These are phyloP conservation scores for Kwoniella europaea DNA, from an alignment of 768 basidiomycete species.

Conservation along the genomic window DNA sequence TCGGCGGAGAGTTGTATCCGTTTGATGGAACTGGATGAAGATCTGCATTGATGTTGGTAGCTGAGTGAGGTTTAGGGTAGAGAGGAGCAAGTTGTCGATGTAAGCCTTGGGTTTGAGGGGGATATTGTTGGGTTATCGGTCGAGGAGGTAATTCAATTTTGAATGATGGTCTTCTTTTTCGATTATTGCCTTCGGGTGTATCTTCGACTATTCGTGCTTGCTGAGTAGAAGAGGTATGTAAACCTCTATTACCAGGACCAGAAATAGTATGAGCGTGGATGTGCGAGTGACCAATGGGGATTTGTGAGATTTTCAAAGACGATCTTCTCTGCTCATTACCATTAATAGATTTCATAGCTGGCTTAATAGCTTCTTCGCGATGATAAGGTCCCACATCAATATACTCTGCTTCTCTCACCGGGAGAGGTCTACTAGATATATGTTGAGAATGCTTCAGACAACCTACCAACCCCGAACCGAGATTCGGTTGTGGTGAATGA, in stretches of 20 bases:
- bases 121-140: not conserved
- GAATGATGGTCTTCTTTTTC: slow-evolving; percentile 28
- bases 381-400: not conserved
- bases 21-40: not conserved
- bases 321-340: slow-evolving; percentile 15
- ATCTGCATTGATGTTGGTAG: not conserved
- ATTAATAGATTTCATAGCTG: slow-evolving; percentile 16
- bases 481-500: slow-evolving; percentile 10
- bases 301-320: slow-evolving; percentile 24
- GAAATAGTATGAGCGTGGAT: not conserved
- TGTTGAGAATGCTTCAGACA: slow-evolving; percentile 23
- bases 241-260: not conserved
- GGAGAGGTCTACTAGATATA: not conserved
- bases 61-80: too few species aligned
- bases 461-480: slow-evolving; percentile 12
- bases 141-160: slow-evolving; percentile 31
- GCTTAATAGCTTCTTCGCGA: not conserved
- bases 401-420: not conserved
- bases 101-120: not conserved
- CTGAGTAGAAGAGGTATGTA: not conserved
- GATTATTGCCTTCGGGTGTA: not conserved
- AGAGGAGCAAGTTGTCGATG: not conserved
- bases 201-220: not conserved
- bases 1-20: not conserved
- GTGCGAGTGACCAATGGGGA: slow-evolving; percentile 14